Base-by-base conservation (phyloP, 345 rosid species). In the Dovyalis caffra region DNA sequence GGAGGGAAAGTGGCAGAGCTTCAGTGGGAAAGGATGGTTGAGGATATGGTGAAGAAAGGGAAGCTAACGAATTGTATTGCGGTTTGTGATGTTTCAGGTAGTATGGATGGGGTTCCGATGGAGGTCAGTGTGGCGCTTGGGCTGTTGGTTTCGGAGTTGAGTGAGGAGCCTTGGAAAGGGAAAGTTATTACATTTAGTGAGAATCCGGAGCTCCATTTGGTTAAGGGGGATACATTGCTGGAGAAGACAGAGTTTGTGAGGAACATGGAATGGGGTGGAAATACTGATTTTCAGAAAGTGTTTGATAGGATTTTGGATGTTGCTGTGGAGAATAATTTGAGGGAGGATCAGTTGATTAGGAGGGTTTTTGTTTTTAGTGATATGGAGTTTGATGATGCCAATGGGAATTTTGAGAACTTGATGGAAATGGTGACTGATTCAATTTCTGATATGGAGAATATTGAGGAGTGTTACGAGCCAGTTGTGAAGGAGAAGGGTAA, bases 281-380 rank as follows among this genome's bases (percentile, higher is more conserved):
- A 56, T 57, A 66, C 77, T 5, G 70, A 74, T 51, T 66, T 74
- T n/a, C 70, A 74, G 49, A 51, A 51, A 14, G 77, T 74, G 64
- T 74, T 74, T 23, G 77, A 74, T 66, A 65, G 62, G 64, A 74
- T 74, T 23, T 56, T 74, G 71, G 53, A 74, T 0, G 64, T 66
- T 18, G 77, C 77, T 1, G 71, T 74, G 1, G 34, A 23, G 20
- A 56, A 56, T 26, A 66, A 66, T 14, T 34, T 74, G 34, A 33
- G 51, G 10, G 70, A 65, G 64, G 71, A 66, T 49, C 16, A 66
- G 7, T 18, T 74, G 77, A 65, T 74, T 1, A 74, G 56, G 45
- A 66, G 77, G 77, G 71, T 74, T 25, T 74, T 74, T n/a, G 77
- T 74, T 5, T 74, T 74, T 58, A 65, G 71, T 29, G 77, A 66